A percentile compares a stretch with the other conserved stretches of the same genome.
Conservation (phyloP, 2,329 filamentous ascomycete species). For the Rasamsonia emersonii region DNA sequence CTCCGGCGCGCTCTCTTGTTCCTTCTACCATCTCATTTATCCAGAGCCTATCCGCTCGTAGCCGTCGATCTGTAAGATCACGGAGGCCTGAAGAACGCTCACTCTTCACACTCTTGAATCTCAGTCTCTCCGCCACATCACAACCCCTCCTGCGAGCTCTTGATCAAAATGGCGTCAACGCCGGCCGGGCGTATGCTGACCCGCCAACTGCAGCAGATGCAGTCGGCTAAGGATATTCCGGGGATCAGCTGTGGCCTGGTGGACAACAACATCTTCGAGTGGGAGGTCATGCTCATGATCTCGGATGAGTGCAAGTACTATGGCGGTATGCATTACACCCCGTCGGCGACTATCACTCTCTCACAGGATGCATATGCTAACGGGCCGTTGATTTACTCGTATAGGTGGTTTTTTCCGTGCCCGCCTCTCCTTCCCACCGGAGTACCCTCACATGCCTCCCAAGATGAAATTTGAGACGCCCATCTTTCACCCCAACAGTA, state of each 20-base stretch:
- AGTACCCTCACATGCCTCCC: constrained; percentile 82
- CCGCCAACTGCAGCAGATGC: constrained; percentile 90
- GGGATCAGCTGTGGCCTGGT: constrained; percentile 90
- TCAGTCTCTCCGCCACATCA: too few relatives aligned
- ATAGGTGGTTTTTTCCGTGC: constrained; percentile 88
- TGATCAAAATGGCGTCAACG: constrained; percentile 37
- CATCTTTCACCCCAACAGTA: constrained; percentile 87
- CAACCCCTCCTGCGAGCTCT: too few relatives aligned
- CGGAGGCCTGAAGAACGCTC: background rate
- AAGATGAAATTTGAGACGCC: constrained; percentile 79
- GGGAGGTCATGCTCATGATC: constrained; percentile 99
- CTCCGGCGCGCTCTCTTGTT: too few relatives aligned
- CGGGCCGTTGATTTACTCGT: too few relatives aligned
- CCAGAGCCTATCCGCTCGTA: too few relatives aligned
- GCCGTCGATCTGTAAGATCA: too few relatives aligned
- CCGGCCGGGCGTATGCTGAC: constrained; percentile 55
- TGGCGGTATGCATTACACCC: constrained; percentile 54
- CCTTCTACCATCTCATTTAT: too few relatives aligned
- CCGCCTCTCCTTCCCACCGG: constrained; percentile 68
- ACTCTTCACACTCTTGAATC: background rate
- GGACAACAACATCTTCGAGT: constrained; percentile 83
- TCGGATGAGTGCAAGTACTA: constrained; percentile 90
- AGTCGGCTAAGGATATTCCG: constrained; percentile 79
- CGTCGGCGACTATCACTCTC: too few relatives aligned
- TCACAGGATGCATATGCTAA: constrained; percentile 1